Base-by-base conservation (phyloP, 2,329 filamentous ascomycete species). In the Dactylonectria estremocensis region DNA sequence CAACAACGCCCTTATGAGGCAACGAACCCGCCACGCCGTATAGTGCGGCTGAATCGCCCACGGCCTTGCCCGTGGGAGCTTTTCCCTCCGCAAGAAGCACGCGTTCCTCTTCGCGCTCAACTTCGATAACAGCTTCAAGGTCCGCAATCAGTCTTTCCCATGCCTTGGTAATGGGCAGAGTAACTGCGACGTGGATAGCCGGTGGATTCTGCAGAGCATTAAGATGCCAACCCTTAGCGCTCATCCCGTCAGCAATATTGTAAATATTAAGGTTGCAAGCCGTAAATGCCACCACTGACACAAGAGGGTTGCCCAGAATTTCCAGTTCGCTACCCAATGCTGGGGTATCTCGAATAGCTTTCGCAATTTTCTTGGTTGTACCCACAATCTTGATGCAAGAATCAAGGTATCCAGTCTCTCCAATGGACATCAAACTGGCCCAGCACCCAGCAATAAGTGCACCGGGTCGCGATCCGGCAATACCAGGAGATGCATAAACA, bases 361-460 rank as follows among this genome's bases (percentile, higher is more conserved):
- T 85, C 71, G 91, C 91, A 73, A 99, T 92, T 79, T 92, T 92
- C 86, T 95, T 95, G 70, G 95, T 89, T 1, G 93, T 89, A 67
- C 93, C 93, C 7, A 99, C 94, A 74, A 99, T 98, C 78, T 93
- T 90, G 77, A 92, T 90, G 81, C 95, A 98, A 7, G 94, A 91
- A 69, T 93, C 90, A 31, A 97, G 87, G 82, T 99, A 99, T 5
- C 96, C 96, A 31, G 89, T 85, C 81, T 97, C 94, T 69, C 96
- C 96, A 33, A 97, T 89, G 59, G 87, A 90, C 92, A 99, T 95
- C 77, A 99, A 86, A 80, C 91, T 94, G 2, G 95, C 91, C 96
- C 96, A 99, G 86, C 95, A 97, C 53, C 93, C 95, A 1, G 96
- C 96, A 73, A 99, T 99, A 63, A 99, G 87, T 2, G 96, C 95